These are phyloP conservation scores for Rhododendron griersonianum DNA, from an alignment of 148 eudicot species.

Conservation along the genomic window DNA sequence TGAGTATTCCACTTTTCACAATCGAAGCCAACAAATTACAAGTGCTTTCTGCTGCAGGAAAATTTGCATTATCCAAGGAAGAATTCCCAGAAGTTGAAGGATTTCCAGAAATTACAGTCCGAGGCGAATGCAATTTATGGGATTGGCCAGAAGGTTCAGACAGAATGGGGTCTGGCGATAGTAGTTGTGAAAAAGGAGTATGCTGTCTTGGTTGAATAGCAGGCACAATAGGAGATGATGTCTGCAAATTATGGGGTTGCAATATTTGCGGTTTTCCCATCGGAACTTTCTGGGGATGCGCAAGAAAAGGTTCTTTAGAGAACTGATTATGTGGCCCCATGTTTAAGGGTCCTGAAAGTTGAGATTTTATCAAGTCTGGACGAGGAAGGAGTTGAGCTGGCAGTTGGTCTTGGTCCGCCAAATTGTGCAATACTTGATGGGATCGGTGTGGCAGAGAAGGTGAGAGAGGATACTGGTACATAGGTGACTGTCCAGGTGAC, in stretches of 20 bases:
- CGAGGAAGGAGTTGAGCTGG: conserved; percentile 29
- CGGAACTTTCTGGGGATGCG: conserved; percentile 25
- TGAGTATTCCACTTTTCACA: conserved; percentile 45
- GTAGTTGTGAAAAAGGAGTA: conserved; percentile 24
- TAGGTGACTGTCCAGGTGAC: conserved; percentile 31
- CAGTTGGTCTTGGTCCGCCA: conserved; percentile 39
- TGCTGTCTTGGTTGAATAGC: conserved; percentile 34
- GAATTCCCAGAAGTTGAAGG: conserved; percentile 23
- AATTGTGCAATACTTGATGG: conserved; percentile 29
- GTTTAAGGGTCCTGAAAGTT: conserved; percentile 25
- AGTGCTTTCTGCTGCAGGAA: conserved; percentile 34
- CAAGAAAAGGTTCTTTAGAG: conserved; percentile 30
- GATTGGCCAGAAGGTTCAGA: conserved; percentile 36
- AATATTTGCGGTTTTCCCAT: conserved; percentile 30
- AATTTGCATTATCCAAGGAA: conserved; percentile 31
- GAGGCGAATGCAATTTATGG: conserved; percentile 24
- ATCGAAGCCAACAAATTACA: conserved; percentile 61
- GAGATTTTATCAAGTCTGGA: conserved; percentile 45
- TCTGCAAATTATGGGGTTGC: conserved; percentile 29
- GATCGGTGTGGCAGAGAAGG: conserved; percentile 34
- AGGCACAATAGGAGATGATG: conserved; percentile 20
- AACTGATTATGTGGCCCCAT: conserved; percentile 27
- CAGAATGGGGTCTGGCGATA: conserved; percentile 22
- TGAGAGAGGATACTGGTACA: conserved; percentile 41
- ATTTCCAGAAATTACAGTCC: conserved; percentile 19